Evolutionary conservation across 2,329 filamentous ascomycete species (phyloP).

Genomic region (Dactylonectria macrodidyma): DNA sequence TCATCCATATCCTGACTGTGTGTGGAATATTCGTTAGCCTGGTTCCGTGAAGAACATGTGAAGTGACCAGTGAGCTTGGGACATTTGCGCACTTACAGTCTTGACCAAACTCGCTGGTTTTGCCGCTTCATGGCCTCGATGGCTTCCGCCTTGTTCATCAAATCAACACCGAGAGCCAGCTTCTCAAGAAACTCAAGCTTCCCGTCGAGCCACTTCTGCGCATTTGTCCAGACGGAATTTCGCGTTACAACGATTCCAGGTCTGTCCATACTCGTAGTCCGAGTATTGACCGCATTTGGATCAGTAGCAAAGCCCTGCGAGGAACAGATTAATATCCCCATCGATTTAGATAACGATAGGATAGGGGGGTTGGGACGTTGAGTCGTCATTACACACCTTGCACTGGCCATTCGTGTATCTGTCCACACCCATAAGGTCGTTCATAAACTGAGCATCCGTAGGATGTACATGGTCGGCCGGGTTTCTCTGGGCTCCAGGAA

Average conservation of each 20-base stretch:
- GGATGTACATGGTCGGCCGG: neutral
- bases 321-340: too few species aligned
- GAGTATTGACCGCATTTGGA: neutral
- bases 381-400: neutral
- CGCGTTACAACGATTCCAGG: too few species aligned
- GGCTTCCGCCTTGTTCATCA: neutral
- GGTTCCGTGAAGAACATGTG: too few species aligned
- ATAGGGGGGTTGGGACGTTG: too few species aligned
- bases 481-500: neutral
- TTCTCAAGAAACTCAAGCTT: neutral
- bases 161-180: neutral
- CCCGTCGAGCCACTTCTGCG: neutral
- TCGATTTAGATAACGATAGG: too few species aligned
- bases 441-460: neutral
- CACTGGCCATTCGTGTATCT: neutral
- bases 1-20: too few species aligned
- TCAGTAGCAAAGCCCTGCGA: neutral
- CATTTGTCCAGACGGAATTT: neutral
- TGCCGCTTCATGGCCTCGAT: neutral
- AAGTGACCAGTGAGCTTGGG: too few species aligned
- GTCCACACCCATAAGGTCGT: neutral
- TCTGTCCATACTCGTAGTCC: neutral
- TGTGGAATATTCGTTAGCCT: too few species aligned
- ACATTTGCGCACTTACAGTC: neutral
- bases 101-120: slow-evolving; percentile 1